These are phyloP conservation scores for Eucalyptus tenuipes DNA, from an alignment of 345 rosid genomes.

Conservation along the genomic window DNA sequence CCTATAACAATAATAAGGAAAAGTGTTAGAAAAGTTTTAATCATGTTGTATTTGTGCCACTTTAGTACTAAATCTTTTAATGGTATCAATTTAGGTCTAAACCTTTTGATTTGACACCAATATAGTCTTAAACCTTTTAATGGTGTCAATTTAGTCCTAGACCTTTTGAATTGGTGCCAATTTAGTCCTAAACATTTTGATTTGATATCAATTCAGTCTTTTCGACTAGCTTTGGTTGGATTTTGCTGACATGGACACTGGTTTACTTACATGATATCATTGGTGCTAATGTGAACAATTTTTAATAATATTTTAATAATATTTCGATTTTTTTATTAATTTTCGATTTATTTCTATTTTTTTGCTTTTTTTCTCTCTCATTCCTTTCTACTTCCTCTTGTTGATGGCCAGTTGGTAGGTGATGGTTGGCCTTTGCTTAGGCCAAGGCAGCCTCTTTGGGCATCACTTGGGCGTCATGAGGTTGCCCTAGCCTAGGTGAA, in stretches of 20 bases:
- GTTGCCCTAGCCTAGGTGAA: no score
- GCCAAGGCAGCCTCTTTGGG: background rate
- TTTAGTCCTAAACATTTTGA: background rate
- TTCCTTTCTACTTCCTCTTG: no score
- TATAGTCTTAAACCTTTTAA: no score
- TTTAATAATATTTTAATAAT: no score
- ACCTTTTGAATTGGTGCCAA: background rate
- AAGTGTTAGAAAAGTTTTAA: background rate
- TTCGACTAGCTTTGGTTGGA: accelerated
- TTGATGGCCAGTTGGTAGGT: background rate
- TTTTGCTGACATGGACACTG: accelerated
- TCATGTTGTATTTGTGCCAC: accelerated
- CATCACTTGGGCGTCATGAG: accelerated
- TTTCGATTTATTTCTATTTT: no score
- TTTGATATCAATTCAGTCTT: no score
- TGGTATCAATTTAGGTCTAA: background rate
- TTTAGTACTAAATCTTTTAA: background rate
- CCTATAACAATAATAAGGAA: no score
- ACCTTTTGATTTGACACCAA: background rate
- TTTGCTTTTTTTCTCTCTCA: no score
- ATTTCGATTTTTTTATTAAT: no score
- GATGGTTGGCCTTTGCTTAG: background rate
- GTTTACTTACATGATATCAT: no score
- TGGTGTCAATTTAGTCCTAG: accelerated
- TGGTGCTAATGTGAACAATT: no score